A percentile compares a stretch with the other conserved stretches of the same genome.
Evolutionary conservation across 2,329 filamentous ascomycete species (phyloP).

Genomic region (Lecanicillium sp.): DNA sequence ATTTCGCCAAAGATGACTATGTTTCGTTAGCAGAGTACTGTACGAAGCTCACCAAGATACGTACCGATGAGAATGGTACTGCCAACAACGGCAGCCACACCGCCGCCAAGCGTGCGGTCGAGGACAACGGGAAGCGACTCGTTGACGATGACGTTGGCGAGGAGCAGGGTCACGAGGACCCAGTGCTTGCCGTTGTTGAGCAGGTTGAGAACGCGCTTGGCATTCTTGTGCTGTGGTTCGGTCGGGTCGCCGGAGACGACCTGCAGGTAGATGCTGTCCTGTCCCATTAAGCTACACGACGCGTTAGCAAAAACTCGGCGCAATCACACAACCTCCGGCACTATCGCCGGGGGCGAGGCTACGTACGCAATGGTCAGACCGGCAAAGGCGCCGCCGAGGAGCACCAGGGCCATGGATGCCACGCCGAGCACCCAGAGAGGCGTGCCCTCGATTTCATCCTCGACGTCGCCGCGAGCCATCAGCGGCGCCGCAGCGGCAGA

Average conservation of each 20-base stretch:
- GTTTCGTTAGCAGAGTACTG: neutral
- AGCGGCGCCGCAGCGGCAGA: slow-evolving; percentile 42
- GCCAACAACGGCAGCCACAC: slow-evolving; percentile 87
- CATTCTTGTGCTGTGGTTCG: slow-evolving; percentile 80
- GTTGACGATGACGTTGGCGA: slow-evolving; percentile 97
- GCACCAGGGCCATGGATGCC: slow-evolving; percentile 71
- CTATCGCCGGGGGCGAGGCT: neutral
- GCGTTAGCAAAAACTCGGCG: slow-evolving; percentile 8
- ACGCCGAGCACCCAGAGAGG: slow-evolving; percentile 74
- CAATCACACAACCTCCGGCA: neutral
- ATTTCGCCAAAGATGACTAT: slow-evolving; percentile 97
- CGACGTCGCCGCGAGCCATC: slow-evolving; percentile 27
- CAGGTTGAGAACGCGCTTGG: slow-evolving; percentile 69
- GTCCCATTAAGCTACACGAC: slow-evolving; percentile 46
- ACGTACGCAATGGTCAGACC: slow-evolving; percentile 81
- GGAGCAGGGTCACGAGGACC: slow-evolving; percentile 87
- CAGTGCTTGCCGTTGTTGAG: slow-evolving; percentile 91
- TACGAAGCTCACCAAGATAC: slow-evolving; percentile 15
- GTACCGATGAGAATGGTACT: slow-evolving; percentile 90
- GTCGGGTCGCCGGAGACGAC: slow-evolving; percentile 82
- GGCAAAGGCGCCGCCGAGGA: slow-evolving; percentile 87
- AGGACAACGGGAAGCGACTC: slow-evolving; percentile 93
- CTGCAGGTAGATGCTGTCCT: slow-evolving; percentile 95
- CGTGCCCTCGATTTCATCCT: slow-evolving; percentile 49
- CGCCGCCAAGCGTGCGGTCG: slow-evolving; percentile 86